Base-by-base conservation (phyloP, 352 stramenopile genomes). In the Aphanomyces cochlioides region DNA sequence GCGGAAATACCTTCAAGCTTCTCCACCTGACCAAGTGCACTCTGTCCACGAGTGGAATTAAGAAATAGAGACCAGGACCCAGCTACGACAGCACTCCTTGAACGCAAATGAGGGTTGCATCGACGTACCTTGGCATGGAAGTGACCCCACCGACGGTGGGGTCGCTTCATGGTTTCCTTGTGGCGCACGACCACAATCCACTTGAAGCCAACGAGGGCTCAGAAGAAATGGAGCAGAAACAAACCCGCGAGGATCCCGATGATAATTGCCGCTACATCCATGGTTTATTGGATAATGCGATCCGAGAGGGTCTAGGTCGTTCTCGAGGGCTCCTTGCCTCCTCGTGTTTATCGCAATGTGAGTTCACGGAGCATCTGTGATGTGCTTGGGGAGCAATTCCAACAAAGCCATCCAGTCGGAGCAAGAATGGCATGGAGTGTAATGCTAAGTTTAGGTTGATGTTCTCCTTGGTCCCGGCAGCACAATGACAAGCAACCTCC, bases 41-140 rank as follows among this genome's bases (percentile, higher is more conserved):
- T 12, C 59, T 69, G 45, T 78, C 74, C 17, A 78, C 45, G 54
- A 77, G 74, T 15, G 74, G 74, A 72, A 78, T 72, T 12, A 78
- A 58, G 21, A 73, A 66, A 50, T 77, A 59, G n/a, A 72, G 69
- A n/a, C 72, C 74, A 37, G 72, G 63, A 15, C 70, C 65, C 21
- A 48, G 72, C 73, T 74, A 67, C 37, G 43, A 6, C 50, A 60
- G n/a, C 7, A 75, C 6, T 8, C 0, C 8, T n/a, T n/a, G 28
- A 15, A 5, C 47, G 37, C 37, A 28, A 63, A 34, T 34, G 19
- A 34, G 56, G n/a, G 28, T 40, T 19, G 28, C 50, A 59, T 5
- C n/a, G 50, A 15, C 3, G 4, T 63, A 63, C 56, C 56, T 63
- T 63, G 56, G 28, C 17, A n/a, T 50, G 43, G 43, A 50, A 50